A percentile compares a stretch with the other conserved stretches of the same genome.
Conservation (phyloP, 768 basidiomycete species). For the Agrocybe pediades region DNA sequence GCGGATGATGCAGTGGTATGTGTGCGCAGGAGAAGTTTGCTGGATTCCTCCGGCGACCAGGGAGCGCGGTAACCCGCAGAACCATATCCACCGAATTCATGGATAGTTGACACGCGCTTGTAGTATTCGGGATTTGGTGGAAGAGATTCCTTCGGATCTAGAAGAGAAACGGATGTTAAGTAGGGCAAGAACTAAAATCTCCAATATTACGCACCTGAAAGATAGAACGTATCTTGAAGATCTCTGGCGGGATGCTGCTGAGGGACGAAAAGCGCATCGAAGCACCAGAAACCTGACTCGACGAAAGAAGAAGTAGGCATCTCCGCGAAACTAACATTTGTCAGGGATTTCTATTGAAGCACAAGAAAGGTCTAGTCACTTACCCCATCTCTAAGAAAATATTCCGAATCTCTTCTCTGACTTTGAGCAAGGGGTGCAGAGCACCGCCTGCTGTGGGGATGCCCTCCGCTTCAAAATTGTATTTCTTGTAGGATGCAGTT, state of each 20-base stretch:
- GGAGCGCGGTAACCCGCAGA: constrained; percentile 97
- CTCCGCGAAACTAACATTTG: constrained; percentile 79
- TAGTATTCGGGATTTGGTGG: constrained; percentile 84
- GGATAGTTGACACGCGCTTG: constrained; percentile 77
- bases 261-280: constrained; percentile 96
- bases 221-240: constrained; percentile 97
- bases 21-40: constrained; percentile 90
- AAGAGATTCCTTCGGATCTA: constrained; percentile 80
- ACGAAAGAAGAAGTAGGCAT: constrained; percentile 98
- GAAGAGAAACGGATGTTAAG: not conserved
- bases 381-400: constrained; percentile 99
- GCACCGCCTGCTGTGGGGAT: constrained; percentile 88
- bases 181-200: not conserved
- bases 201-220: constrained; percentile 61
- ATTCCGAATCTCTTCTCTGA: constrained; percentile 94
- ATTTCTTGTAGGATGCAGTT: constrained; percentile 91
- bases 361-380: constrained; percentile 20
- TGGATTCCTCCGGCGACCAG: constrained; percentile 91
- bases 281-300: constrained; percentile 99
- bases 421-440: constrained; percentile 94
- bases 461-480: constrained; percentile 98
- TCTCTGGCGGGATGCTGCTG: constrained; percentile 99
- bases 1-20: constrained; percentile 97
- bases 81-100: constrained; percentile 86
- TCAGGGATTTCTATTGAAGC: not conserved